Evolutionary conservation across 2,329 filamentous ascomycete genomes (phyloP), one percentile per base, ranked within the genome.

Genomic region (Talaromyces sp.): DNA sequence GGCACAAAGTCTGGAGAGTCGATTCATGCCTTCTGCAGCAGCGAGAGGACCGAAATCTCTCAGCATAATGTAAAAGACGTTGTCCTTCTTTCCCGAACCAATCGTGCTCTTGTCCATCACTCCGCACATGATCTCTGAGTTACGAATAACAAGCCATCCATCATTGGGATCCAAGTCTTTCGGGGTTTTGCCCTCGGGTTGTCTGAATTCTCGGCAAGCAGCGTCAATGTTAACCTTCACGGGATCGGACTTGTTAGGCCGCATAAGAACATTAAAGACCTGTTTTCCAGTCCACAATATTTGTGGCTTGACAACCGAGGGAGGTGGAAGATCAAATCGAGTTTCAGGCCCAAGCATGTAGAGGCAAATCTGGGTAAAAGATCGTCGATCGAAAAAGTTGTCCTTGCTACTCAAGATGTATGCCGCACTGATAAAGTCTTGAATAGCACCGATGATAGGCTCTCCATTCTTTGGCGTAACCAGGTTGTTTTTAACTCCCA

Each of bases 21-120:
- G 85, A 69, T 96, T 97, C 94, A 99, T 99, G 58, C 90, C 91
- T 60, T 86, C 85, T 0, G 93, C 92, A 8, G 94, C 92, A 60
- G 90, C 88, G 58, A 96, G 89, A 1, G 92, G 90, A 0, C 94
- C 94, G 68, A 90, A 99, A 78, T 99, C 94, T 80, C 94, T 85
- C 67, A 97, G 85, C 71, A 99, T 93, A 60, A 97, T 89, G 70
- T 97, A 99, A 71, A 97, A 99, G 21, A 99, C 88, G 0, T 92
- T 97, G 72, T 96, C 93, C 72, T 99, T 99, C 80, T 97, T 97
- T 68, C 94, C 94, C 6, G 91, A 87, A 67, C 94, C 94, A n/a
- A 99, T 91, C 0, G 92, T 97, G 1, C 91, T 90, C 77, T 99
- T 99, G 79, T 99, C 94, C 92, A 97, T 97, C 62, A 88, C 85